Evolutionary conservation across 23 red algal genomes (phyloP), one percentile per base, ranked within the genome.

Genomic region (Gracilaria domingensis): DNA sequence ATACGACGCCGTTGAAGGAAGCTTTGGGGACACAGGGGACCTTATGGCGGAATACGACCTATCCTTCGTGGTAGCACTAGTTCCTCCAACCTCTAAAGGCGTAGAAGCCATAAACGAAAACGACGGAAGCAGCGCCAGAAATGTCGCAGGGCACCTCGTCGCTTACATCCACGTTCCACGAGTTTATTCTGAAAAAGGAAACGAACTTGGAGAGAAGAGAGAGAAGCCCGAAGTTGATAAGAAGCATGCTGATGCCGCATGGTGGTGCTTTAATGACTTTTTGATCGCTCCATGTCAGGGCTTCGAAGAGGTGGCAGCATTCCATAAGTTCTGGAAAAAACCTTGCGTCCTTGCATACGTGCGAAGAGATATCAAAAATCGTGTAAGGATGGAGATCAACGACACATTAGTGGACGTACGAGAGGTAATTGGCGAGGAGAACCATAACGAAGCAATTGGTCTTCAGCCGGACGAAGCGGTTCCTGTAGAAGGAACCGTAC

Each of bases 221-320:
- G 50, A 51, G 9, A 69, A 56, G 23, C 1, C 21, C 4, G 29
- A 56, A 58, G 8, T 44, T n/a, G 39, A 77, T 62, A 49, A 30
- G 17, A 77, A 40, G 73, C 28, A 53, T 29, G 29, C 20, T 18
- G 62, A 72, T 33, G 85, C 70, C 12, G 92, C 80, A 23, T 98
- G 96, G 96, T 98, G 88, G 88, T 93, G 88, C 40, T 94, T 98
- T 42, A 98, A 98, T 77, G 96, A 98, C 51, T 98, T 98, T 87
- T 84, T 89, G 62, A 98, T 98, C 33, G 83, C 92, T 36, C 82
- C 82, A 36, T 95, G 88, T 86, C 28, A 54, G 29, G 83, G 80
- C 13, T 87, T 81, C 26, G 61, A 45, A 5, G 93, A 98, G 66
- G 96, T 95, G 28, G 84, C 90, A 7, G 77, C 77, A 33, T 95